These are phyloP conservation scores for Catenaria anguillulae DNA, from an alignment of 371 early-diverging fungal genomes.

Conservation along the genomic window DNA sequence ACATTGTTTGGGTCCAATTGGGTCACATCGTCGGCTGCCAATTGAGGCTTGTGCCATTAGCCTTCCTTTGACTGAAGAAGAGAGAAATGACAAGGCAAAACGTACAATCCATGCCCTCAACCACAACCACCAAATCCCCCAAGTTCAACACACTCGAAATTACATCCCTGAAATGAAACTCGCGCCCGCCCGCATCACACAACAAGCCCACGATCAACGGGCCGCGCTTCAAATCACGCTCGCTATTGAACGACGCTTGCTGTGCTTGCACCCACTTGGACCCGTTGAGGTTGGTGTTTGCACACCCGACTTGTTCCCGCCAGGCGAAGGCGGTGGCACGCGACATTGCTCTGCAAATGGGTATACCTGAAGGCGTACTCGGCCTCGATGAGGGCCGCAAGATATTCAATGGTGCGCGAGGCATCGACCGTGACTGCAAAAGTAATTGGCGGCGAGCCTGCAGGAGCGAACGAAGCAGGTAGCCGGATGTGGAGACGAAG, in stretches of 20 bases:
- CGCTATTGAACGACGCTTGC: too few relatives aligned
- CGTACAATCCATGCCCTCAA: background rate
- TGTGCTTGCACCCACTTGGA: too few relatives aligned
- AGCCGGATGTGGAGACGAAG: background rate
- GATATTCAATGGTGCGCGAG: conserved; percentile 22
- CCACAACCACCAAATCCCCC: conserved; percentile 15
- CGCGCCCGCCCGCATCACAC: conserved; percentile 15
- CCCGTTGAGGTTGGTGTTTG: too few relatives aligned
- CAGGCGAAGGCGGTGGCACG: too few relatives aligned
- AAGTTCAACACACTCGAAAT: conserved; percentile 18
- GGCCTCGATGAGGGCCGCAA: conserved; percentile 24
- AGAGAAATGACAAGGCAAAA: background rate
- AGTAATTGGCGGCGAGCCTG: background rate
- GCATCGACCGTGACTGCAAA: conserved; percentile 15
- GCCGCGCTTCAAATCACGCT: too few relatives aligned
- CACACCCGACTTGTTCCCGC: background rate
- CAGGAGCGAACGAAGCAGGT: too few relatives aligned
- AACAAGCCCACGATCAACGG: conserved; percentile 15
- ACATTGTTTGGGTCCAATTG: too few relatives aligned
- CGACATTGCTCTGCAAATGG: background rate
- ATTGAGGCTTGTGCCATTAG: too few relatives aligned
- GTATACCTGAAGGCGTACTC: conserved; percentile 17
- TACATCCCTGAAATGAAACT: conserved; percentile 16
- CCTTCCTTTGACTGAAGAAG: too few relatives aligned
- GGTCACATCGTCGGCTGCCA: too few relatives aligned